phyloP scores from a whole-genome alignment of 1,284 basidiomycete species.

The Moesziomyces antarcticus region DNA sequence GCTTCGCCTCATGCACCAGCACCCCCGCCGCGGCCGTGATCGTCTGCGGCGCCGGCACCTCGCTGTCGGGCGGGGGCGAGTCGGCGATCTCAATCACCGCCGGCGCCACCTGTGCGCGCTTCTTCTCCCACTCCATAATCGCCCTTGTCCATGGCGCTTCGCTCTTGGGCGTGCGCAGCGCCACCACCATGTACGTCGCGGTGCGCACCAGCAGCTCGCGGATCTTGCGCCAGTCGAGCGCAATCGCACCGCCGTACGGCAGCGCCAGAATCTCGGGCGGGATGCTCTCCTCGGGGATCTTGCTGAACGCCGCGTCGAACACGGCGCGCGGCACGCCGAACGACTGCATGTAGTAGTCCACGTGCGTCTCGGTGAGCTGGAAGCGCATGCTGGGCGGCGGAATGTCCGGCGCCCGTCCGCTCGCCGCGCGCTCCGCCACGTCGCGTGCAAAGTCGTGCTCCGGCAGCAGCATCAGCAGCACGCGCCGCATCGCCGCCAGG shows the following conservation, averaged over 20 bases:
- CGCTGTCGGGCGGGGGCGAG: conserved; percentile 6
- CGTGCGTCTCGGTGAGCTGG: conserved; percentile 46
- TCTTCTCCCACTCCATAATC: conserved; percentile 24
- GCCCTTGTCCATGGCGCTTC: conserved; percentile 28
- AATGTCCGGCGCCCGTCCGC: conserved; percentile 9
- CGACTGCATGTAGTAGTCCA: conserved; percentile 39
- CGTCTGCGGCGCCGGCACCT: conserved; percentile 1
- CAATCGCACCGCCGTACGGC: conserved; percentile 38
- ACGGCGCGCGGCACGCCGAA: conserved; percentile 22
- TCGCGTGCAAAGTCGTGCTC: conserved; percentile 33
- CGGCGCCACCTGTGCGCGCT: conserved; percentile 2
- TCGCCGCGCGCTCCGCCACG: conserved; percentile 14
- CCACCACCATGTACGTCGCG: conserved; percentile 38
- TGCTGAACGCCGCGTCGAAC: conserved; percentile 36
- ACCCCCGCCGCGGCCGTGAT: conserved; percentile 11
- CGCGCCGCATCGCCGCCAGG: conserved; percentile 31
- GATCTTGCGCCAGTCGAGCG: conserved; percentile 34
- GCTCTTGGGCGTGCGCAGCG: conserved; percentile 27
- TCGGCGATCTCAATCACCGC: conserved; percentile 22
- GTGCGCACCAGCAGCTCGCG: conserved; percentile 29
- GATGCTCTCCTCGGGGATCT: conserved; percentile 28
- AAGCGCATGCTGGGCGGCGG: conserved; percentile 27
- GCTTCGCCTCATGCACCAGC: conserved; percentile 2
- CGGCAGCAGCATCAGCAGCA: conserved; percentile 24
- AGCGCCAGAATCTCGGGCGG: conserved; percentile 33